Evolutionary conservation across 148 eudicot genomes (phyloP).

Genomic region (Vaccinium vitisidaea): DNA sequence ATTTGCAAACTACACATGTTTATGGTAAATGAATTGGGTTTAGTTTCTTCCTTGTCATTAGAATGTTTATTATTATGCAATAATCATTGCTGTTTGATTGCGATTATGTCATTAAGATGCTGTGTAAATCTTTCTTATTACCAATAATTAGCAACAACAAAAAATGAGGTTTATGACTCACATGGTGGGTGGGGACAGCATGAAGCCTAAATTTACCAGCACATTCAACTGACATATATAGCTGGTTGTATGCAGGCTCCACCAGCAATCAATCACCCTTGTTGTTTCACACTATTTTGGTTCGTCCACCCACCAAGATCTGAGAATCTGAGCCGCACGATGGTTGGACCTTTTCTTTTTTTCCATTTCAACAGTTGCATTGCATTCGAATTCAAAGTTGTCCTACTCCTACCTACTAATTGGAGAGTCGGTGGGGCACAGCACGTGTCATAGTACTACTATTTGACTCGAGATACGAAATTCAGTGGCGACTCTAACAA

Average conservation of each 20-base stretch:
- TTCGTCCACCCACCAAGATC: neutral
- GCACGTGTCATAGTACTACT: neutral
- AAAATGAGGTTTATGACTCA: neutral
- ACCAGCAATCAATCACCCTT: neutral
- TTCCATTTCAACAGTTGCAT: neutral
- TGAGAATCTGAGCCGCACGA: neutral
- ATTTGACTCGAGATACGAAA: conserved; percentile 7
- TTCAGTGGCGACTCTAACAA: too few relatives aligned
- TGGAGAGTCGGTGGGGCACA: conserved; percentile 17
- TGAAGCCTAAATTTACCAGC: neutral
- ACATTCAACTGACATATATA: neutral
- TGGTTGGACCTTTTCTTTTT: conserved; percentile 3
- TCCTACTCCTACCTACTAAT: conserved; percentile 13
- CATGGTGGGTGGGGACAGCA: neutral
- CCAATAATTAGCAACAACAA: neutral
- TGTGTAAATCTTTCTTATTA: neutral
- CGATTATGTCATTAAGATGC: neutral
- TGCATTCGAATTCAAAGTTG: conserved; percentile 15
- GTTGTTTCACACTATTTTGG: neutral
- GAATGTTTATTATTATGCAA: neutral
- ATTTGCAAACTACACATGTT: neutral
- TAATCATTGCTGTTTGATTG: conserved; percentile 16
- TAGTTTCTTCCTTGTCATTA: neutral
- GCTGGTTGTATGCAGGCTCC: neutral
- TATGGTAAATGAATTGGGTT: neutral